Conservation (phyloP, 1,139 yeast genomes). For the Sporopachydermia cereana region DNA sequence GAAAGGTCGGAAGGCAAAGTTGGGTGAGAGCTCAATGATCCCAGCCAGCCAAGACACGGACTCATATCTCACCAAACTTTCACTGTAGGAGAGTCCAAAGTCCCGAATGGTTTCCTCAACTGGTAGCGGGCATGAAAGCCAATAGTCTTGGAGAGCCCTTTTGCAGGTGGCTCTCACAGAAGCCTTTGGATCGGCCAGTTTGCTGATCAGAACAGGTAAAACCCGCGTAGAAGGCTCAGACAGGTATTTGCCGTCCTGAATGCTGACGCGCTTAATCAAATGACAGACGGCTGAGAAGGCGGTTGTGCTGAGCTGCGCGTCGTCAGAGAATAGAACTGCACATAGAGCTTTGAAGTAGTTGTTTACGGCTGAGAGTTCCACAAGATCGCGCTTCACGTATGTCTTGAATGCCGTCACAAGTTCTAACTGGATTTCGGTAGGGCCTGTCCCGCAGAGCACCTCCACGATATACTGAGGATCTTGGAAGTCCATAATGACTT, state of each 20-base stretch:
- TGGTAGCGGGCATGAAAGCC: constrained; percentile 49
- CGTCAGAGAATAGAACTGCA: constrained; percentile 32
- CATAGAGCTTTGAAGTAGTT: constrained; percentile 47
- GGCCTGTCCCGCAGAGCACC: too few relatives aligned
- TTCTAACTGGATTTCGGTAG: constrained; percentile 25
- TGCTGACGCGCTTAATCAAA: constrained; percentile 60
- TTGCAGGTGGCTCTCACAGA: constrained; percentile 38
- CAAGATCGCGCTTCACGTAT: constrained; percentile 56
- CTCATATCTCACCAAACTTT: constrained; percentile 33
- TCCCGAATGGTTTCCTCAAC: constrained; percentile 41
- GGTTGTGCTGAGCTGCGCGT: constrained; percentile 31
- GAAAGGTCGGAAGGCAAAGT: constrained; percentile 31
- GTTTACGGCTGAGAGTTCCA: constrained; percentile 41
- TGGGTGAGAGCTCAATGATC: constrained; percentile 27
- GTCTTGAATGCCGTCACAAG: constrained; percentile 45
- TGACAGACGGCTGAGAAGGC: constrained; percentile 67
- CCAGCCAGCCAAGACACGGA: constrained; percentile 27
- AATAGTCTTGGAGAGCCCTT: constrained; percentile 50
- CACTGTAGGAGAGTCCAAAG: constrained; percentile 38
- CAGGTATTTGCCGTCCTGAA: constrained; percentile 54
- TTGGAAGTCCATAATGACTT: too few relatives aligned
- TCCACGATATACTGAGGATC: too few relatives aligned
- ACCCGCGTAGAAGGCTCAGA: constrained; percentile 36
- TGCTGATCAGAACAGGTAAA: constrained; percentile 45
- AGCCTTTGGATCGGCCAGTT: constrained; percentile 38